These are phyloP conservation scores for Penicillium aurantiogriseum DNA, from an alignment of 2,329 filamentous ascomycete species.

Conservation along the genomic window DNA sequence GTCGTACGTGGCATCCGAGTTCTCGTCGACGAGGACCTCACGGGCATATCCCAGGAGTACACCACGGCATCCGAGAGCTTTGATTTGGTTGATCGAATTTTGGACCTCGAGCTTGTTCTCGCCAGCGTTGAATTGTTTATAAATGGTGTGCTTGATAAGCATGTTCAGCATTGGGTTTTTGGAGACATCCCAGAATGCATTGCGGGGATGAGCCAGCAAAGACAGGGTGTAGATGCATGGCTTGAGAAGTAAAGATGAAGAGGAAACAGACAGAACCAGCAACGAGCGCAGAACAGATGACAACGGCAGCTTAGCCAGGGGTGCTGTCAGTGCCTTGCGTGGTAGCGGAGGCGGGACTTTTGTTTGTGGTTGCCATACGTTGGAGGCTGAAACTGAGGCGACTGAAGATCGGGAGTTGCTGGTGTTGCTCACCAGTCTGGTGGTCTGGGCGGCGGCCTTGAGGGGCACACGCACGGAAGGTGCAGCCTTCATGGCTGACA, in stretches of 20 bases:
- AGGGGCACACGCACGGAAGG: conserved; percentile 28
- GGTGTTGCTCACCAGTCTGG: conserved; percentile 34
- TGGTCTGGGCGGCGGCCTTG: conserved; percentile 13
- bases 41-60: conserved; percentile 56
- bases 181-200: conserved; percentile 48
- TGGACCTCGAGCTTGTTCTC: conserved; percentile 50
- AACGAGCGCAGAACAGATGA: conserved; percentile 40
- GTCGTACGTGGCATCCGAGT: conserved; percentile 30
- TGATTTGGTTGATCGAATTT: conserved; percentile 47
- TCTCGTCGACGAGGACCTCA: conserved; percentile 53
- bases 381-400: conserved; percentile 29
- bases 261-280: conserved; percentile 39
- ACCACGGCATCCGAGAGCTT: conserved; percentile 52
- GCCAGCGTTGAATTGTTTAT: conserved; percentile 59
- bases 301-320: conserved; percentile 37
- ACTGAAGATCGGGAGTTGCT: conserved; percentile 34
- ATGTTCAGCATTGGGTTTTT: conserved; percentile 48
- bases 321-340: conserved; percentile 28
- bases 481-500: conserved; percentile 29
- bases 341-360: conserved; percentile 21
- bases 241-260: conserved; percentile 58
- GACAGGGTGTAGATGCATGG: conserved; percentile 71
- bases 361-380: conserved; percentile 24
- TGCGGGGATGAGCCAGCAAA: conserved; percentile 49
- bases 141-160: conserved; percentile 50